A percentile compares a stretch with the other conserved stretches of the same genome.
Conservation (phyloP, 768 basidiomycete genomes). For the Suillus luteus region DNA sequence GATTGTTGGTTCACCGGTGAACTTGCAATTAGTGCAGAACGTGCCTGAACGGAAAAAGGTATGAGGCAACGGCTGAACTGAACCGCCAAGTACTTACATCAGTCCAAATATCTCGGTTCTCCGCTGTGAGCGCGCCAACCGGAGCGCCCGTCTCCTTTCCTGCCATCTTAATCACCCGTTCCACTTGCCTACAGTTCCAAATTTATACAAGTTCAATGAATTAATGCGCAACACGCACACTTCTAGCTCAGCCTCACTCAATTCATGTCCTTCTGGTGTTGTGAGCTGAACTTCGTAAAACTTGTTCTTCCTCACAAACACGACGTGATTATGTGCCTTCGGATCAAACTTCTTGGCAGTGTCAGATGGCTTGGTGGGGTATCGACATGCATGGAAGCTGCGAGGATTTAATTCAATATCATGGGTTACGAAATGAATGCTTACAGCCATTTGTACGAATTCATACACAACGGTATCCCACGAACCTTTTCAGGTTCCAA, state of each 20-base stretch:
- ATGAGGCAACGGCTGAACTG: background rate
- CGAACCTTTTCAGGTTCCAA: constrained; percentile 88
- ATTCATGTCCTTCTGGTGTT: constrained; percentile 61
- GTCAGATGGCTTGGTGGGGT: constrained; percentile 83
- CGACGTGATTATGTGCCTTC: constrained; percentile 77
- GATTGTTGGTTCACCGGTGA: constrained; percentile 65
- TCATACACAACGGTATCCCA: constrained; percentile 82
- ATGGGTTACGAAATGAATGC: constrained; percentile 27
- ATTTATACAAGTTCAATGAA: constrained; percentile 11
- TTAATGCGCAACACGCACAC: constrained; percentile 39
- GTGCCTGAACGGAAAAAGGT: constrained; percentile 40
- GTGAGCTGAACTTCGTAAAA: constrained; percentile 83
- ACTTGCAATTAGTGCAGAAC: constrained; percentile 61
- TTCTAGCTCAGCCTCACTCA: constrained; percentile 84
- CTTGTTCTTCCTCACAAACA: constrained; percentile 88
- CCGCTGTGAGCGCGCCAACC: constrained; percentile 83
- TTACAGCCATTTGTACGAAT: constrained; percentile 92
- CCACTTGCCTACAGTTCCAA: constrained; percentile 53
- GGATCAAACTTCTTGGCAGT: constrained; percentile 82
- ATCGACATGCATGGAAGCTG: constrained; percentile 91
- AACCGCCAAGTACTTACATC: constrained; percentile 60
- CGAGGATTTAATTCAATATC: background rate
- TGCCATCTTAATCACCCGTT: constrained; percentile 64
- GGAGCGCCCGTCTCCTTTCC: constrained; percentile 50
- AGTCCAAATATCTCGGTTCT: constrained; percentile 90